phyloP scores from a whole-genome alignment of 441 rosid genomes.

The Pelargonium citronellum region DNA sequence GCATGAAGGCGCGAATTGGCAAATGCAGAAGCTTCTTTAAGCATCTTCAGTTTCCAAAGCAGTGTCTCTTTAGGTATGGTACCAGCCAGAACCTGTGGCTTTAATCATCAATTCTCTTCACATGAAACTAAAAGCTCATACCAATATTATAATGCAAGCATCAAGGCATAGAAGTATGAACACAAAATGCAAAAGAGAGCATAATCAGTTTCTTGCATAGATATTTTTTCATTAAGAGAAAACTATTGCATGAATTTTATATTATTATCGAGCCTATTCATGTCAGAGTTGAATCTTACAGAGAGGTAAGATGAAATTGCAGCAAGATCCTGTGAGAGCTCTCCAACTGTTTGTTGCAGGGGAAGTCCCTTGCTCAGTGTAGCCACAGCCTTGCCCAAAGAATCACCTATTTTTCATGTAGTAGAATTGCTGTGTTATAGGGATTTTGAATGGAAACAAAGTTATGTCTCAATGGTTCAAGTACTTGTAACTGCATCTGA shows the following conservation, averaged over 20 bases:
- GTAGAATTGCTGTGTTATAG: constrained; percentile 8
- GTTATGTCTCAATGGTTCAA: background rate
- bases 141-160: background rate
- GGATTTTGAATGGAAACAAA: constrained; percentile 3
- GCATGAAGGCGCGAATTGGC: constrained; percentile 50
- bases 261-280: background rate
- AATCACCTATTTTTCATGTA: constrained; percentile 36
- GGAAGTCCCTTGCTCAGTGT: constrained; percentile 37
- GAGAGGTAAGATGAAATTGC: constrained; percentile 36
- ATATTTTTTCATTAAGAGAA: background rate
- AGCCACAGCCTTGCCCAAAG: constrained; percentile 30
- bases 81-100: constrained; percentile 42
- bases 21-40: constrained; percentile 42
- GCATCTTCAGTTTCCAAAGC: constrained; percentile 54
- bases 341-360: constrained; percentile 30
- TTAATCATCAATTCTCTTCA: constrained; percentile 24
- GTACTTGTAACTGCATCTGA: background rate
- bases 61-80: constrained; percentile 47
- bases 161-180: background rate
- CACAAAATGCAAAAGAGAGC: background rate
- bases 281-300: constrained; percentile 33
- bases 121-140: constrained; percentile 13
- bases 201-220: background rate
- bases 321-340: constrained; percentile 32
- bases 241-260: too few species aligned